Percentiles rank a stretch among this genome's conserved stretches.
Conservation (phyloP, 2,329 filamentous ascomycete species). For the Ophiosphaerella korrae region DNA sequence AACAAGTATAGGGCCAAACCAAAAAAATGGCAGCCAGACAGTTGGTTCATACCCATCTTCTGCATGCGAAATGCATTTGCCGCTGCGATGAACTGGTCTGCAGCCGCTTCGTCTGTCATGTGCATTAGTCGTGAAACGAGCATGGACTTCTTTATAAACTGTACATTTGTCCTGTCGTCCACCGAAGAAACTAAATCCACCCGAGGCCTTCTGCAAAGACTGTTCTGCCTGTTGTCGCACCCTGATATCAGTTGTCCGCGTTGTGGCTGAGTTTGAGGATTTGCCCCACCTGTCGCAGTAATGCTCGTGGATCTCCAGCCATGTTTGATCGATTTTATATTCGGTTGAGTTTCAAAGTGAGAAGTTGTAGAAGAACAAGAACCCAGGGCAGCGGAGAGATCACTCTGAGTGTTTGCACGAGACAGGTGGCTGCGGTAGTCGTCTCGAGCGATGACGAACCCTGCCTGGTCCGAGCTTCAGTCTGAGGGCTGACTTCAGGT, state of each 20-base stretch:
- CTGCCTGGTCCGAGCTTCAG: constrained; percentile 32
- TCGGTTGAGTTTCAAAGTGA: background rate
- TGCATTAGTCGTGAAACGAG: constrained; percentile 20
- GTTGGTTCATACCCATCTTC: constrained; percentile 68
- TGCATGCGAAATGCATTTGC: constrained; percentile 91
- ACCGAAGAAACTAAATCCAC: constrained; percentile 90
- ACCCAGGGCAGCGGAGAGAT: constrained; percentile 10
- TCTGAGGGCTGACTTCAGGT: constrained; percentile 21
- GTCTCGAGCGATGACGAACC: constrained; percentile 39
- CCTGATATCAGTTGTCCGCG: constrained; percentile 32
- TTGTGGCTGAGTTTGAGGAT: constrained; percentile 36
- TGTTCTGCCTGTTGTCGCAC: constrained; percentile 76
- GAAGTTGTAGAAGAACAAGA: constrained; percentile 3
- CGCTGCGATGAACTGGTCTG: constrained; percentile 84
- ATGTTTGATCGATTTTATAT: constrained; percentile 28
- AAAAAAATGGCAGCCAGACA: too few species aligned
- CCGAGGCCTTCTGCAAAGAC: constrained; percentile 71
- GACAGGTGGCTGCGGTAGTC: constrained; percentile 42
- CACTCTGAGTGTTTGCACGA: constrained; percentile 25
- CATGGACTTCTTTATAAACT: background rate
- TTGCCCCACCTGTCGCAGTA: constrained; percentile 46
- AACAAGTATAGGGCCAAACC: background rate
- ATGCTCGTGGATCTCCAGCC: constrained; percentile 45
- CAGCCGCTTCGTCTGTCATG: constrained; percentile 71
- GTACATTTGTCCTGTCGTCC: constrained; percentile 79